phyloP scores from a whole-genome alignment of 495 filamentous ascomycete genomes.

The Neurospora intermedia region DNA sequence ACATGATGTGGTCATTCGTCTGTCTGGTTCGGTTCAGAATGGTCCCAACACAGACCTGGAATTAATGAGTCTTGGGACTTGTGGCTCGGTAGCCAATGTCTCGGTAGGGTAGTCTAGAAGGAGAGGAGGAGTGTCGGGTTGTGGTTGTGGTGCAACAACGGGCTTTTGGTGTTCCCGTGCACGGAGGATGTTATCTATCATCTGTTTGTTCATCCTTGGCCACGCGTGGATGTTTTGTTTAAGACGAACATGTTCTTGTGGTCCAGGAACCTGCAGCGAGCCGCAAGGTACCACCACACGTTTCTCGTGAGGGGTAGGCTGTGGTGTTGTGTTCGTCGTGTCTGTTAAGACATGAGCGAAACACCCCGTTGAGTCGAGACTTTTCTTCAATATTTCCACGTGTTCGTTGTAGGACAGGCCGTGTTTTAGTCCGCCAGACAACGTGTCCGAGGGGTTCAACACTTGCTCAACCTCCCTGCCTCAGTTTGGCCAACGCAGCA shows the following conservation, averaged over 20 bases:
- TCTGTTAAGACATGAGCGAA: too few species aligned
- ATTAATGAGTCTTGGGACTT: too few species aligned
- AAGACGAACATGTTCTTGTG: background rate
- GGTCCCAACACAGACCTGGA: too few species aligned
- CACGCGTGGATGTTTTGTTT: background rate
- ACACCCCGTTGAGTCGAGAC: background rate
- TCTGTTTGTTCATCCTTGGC: background rate
- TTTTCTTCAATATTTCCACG: background rate
- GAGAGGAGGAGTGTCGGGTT: background rate
- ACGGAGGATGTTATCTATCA: background rate
- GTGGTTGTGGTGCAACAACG: background rate
- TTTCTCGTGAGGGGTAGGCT: background rate
- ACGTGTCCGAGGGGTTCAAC: background rate
- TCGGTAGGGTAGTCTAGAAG: background rate
- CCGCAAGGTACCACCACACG: background rate
- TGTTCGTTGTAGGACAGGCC: background rate
- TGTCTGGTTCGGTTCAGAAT: too few species aligned
- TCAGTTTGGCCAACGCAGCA: slow-evolving; percentile 40
- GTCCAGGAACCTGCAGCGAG: background rate
- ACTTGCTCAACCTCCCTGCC: slow-evolving; percentile 26
- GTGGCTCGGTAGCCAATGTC: too few species aligned
- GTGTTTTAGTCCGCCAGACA: background rate
- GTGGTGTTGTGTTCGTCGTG: background rate
- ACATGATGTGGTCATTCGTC: too few species aligned
- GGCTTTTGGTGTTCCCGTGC: background rate